Conservation (phyloP, 2,329 filamentous ascomycete species). For the Onygena corvina region DNA sequence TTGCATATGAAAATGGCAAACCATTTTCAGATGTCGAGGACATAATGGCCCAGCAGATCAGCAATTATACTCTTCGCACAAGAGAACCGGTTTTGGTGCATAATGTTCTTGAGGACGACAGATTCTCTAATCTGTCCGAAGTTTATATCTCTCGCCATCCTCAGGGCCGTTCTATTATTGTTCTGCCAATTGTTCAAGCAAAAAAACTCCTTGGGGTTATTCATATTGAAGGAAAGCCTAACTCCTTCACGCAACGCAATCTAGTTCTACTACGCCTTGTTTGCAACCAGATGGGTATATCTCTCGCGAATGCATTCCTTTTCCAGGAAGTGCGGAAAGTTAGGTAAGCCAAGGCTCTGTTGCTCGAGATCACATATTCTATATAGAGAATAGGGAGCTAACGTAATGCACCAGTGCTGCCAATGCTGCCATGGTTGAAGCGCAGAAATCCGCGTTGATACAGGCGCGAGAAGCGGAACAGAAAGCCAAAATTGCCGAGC, state of each 20-base stretch:
- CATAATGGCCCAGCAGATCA: slow-evolving; percentile 49
- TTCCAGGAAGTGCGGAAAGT: slow-evolving; percentile 51
- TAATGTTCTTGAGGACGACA: slow-evolving; percentile 52
- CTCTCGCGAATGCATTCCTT: slow-evolving; percentile 51
- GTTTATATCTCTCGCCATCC: slow-evolving; percentile 45
- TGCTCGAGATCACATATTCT: not conserved
- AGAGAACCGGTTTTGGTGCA: slow-evolving; percentile 52
- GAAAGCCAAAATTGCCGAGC: slow-evolving; percentile 54
- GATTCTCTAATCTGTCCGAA: slow-evolving; percentile 50
- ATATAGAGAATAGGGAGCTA: not conserved
- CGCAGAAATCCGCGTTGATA: slow-evolving; percentile 50
- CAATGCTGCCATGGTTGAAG: slow-evolving; percentile 54
- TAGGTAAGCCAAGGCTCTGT: slow-evolving; percentile 21
- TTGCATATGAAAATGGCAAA: slow-evolving; percentile 43
- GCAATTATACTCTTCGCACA: slow-evolving; percentile 50
- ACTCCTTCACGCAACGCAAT: slow-evolving; percentile 52
- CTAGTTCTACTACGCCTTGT: slow-evolving; percentile 43
- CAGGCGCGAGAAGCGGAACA: slow-evolving; percentile 51
- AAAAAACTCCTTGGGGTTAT: slow-evolving; percentile 49
- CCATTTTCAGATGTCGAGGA: slow-evolving; percentile 47
- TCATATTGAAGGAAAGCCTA: slow-evolving; percentile 50
- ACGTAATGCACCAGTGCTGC: slow-evolving; percentile 34
- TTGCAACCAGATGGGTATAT: slow-evolving; percentile 54
- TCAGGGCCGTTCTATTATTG: slow-evolving; percentile 48
- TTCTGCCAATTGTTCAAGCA: slow-evolving; percentile 50